A percentile compares a stretch with the other conserved stretches of the same genome.
phyloP scores from a whole-genome alignment of 768 basidiomycete genomes.

The Amanita exitialis region DNA sequence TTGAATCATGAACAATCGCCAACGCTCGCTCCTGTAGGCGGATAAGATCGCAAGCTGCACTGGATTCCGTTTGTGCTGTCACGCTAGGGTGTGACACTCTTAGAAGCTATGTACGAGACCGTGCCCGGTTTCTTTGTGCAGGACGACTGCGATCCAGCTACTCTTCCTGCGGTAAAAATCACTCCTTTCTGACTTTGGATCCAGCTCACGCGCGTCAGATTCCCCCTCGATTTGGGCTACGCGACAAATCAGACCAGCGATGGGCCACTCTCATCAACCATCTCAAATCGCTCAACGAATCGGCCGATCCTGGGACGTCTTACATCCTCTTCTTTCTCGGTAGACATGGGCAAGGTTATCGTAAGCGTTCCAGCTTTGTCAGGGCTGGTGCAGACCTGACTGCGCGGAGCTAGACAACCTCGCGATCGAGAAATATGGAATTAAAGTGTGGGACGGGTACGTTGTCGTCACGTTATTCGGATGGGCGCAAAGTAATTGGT shows the following conservation, averaged over 20 bases:
- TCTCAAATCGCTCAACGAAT: slow-evolving; percentile 37
- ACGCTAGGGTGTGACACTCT: too few species aligned
- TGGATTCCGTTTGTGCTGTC: too few species aligned
- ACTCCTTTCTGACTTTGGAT: not conserved
- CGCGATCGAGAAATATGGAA: slow-evolving; percentile 47
- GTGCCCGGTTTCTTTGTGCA: too few species aligned
- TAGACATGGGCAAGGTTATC: slow-evolving; percentile 67
- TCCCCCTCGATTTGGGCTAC: slow-evolving; percentile 47
- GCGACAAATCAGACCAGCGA: slow-evolving; percentile 35
- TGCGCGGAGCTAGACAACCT: slow-evolving; percentile 45
- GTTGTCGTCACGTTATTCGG: slow-evolving; percentile 11
- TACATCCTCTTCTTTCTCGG: slow-evolving; percentile 62
- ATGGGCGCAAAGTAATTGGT: not conserved
- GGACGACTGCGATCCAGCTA: not conserved
- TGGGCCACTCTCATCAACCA: slow-evolving; percentile 37
- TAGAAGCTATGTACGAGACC: too few species aligned
- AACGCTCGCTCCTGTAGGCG: too few species aligned
- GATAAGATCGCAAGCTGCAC: too few species aligned
- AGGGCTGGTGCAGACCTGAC: not conserved
- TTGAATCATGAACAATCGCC: too few species aligned
- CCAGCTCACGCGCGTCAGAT: slow-evolving; percentile 23
- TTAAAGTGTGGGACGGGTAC: slow-evolving; percentile 51
- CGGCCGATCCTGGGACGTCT: slow-evolving; percentile 23
- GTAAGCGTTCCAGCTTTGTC: slow-evolving; percentile 28
- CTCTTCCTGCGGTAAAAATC: slow-evolving; percentile 9